A percentile compares a stretch with the other conserved stretches of the same genome.
Conservation (phyloP, 106 monocot species). For the Acorus calamus region DNA sequence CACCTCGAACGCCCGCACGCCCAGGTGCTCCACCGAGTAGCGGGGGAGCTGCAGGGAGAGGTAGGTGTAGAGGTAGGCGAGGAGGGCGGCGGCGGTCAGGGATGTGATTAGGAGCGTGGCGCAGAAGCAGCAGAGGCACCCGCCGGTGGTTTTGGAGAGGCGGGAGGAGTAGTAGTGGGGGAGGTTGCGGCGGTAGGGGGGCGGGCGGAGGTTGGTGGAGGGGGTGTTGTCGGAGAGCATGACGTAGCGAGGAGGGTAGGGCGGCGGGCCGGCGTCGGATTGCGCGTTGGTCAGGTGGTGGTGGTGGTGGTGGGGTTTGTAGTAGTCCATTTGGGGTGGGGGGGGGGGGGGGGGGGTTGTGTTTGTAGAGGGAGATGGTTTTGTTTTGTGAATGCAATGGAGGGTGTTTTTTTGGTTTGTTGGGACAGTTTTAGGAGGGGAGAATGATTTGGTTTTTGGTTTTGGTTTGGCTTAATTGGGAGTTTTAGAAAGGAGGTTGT, state of each 20-base stretch:
- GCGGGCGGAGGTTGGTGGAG: conserved; percentile 21
- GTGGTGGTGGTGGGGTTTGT: neutral
- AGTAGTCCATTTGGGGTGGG: neutral
- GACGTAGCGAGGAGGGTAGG: conserved; percentile 18
- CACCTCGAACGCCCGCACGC: conserved; percentile 27
- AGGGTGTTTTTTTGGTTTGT: no score
- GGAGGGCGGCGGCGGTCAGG: conserved; percentile 5
- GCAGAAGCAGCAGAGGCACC: conserved; percentile 42
- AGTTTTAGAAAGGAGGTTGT: no score
- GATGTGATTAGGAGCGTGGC: conserved; percentile 34
- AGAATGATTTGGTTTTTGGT: no score
- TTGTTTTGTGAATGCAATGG: no score
- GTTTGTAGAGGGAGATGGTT: no score
- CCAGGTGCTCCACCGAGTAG: conserved; percentile 36
- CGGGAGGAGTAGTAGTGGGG: conserved; percentile 35
- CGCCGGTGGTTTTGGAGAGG: neutral
- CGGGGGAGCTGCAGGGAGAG: conserved; percentile 39
- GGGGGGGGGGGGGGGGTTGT: no score
- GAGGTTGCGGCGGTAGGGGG: conserved; percentile 41
- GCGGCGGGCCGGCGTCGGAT: conserved; percentile 7
- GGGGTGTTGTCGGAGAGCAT: conserved; percentile 24
- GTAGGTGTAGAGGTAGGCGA: conserved; percentile 20
- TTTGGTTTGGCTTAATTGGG: no score
- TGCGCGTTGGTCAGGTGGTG: conserved; percentile 8
- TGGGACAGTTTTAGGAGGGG: no score